phyloP scores from a whole-genome alignment of 1,139 yeast genomes.

The Hanseniaspora sp. region DNA sequence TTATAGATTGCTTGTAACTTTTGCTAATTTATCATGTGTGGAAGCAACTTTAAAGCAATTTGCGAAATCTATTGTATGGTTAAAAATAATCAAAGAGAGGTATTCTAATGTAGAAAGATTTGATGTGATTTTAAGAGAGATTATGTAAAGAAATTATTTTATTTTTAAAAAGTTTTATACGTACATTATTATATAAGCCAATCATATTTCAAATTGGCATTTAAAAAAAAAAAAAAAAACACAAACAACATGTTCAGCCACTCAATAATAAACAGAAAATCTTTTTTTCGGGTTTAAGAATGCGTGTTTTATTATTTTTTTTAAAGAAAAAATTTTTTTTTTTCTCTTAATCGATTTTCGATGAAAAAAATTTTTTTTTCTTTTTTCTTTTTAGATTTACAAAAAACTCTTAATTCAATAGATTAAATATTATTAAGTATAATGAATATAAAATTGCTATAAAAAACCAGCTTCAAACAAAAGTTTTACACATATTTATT shows the following conservation, averaged over 20 bases:
- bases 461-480: slow-evolving; percentile 4
- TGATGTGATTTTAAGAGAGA: slow-evolving; percentile 4
- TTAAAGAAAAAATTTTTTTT: background rate
- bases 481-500: background rate
- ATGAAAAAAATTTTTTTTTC: background rate
- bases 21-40: slow-evolving; percentile 37
- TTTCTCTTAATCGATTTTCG: background rate
- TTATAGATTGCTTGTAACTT: slow-evolving; percentile 45
- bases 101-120: slow-evolving; percentile 1
- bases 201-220: background rate
- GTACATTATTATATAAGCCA: background rate
- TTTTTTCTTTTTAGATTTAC: background rate
- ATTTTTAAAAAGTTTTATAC: background rate
- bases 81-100: slow-evolving; percentile 21
- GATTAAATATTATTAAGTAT: too few species aligned
- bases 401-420: background rate
- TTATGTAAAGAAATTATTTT: background rate
- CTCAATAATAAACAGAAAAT: too few species aligned
- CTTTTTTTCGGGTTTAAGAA: background rate
- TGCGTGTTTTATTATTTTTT: background rate
- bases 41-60: slow-evolving; percentile 27
- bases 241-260: too few species aligned
- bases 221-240: too few species aligned
- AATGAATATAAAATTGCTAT: too few species aligned
- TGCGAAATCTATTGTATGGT: slow-evolving; percentile 27